Base-by-base conservation (phyloP, 169 alveolate genomes). In the Plasmodium berghei region DNA sequence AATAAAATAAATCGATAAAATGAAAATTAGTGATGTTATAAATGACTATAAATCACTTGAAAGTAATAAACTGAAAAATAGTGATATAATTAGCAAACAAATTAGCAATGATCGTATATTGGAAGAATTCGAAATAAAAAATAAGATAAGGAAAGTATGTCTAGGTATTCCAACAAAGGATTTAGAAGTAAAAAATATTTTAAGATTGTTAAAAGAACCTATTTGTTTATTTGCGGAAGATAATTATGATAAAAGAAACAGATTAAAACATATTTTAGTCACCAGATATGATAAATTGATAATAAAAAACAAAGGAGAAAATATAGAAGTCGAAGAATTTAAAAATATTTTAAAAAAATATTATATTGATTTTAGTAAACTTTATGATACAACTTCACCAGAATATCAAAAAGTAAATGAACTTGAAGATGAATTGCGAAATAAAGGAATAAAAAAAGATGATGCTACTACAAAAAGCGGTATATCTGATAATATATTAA, bases 171-270 rank as follows among this genome's bases (percentile, higher is more conserved):
- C 96, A 46, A 94, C 96, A 14, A 90, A 92, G 34, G 96, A 94
- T 49, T 59, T 54, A 12, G 95, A 88, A 48, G 90, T 94, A 48
- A 92, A 80, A 45, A 87, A 58, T 63, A 80, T 94, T 62, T 90
- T 94, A n/a, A 40, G 96, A 42, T 80, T 94, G 40, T 92, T 94
- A 52, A 80, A 86, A 42, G 95, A 94, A 74, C 96, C 96, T 74
- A 92, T 94, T 55, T 90, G 93, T 86, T 69, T 94, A 10, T 94
- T 94, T 87, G 96, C 95, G 10, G 96, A 94, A 64, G 96, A 94
- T 46, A 90, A 91, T 58, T 94, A 90, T 71, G 96, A 94, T 58
- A 87, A 94, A 10, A 89, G 96, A 72, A 94, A 94, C 62, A 52
- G 96, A 28, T 90, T 92, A 40, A 94, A 94, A 72, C 90, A 63